Evolutionary conservation across 192 early-diverging fungal genomes (phyloP), one percentile per base, ranked within the genome.

Genomic region (Podila clonocystis): DNA sequence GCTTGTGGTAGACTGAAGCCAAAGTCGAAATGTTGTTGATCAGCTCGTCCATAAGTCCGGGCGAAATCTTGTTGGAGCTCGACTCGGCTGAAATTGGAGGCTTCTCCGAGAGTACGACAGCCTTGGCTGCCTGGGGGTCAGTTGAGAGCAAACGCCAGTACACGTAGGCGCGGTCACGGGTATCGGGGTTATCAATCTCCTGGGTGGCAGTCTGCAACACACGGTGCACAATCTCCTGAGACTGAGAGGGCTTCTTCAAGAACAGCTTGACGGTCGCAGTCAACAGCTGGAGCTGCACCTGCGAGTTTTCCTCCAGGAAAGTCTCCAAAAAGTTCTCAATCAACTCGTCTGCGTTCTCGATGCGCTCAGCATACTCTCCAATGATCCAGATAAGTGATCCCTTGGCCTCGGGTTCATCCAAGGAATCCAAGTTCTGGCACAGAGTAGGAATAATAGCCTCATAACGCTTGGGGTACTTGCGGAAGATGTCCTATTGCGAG

Each of bases 121-220:
- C 86, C 87, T 97, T 96, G 19, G 97, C 97, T 7, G 95, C 93
- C 70, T 95, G 91, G 9, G 98, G 98, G 83, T 97, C 94, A 22
- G 96, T 94, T 5, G 95, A 97, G 4, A 99, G 85, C 67, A 99
- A 85, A 65, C 98, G 88, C 98, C 98, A 99, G 86, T 99, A 99
- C 48, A 99, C 88, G 74, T 97, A 99, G 8, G 97, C 97, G 20
- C 98, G 90, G 74, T 99, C 98, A 31, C 98, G 90, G 30, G 98
- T 93, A 80, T 99, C 98, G 9, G 97, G 95, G 78, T 97, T 97
- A 67, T 98, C 95, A 70, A 91, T 93, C 61, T 92, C 92, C 67
- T 94, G 90, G 3, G 98, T 96, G 4, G 97, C 95, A 17, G 89
- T 91, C 82, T 97, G 94, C 57, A 99, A 87, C 13, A 96, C 89